A percentile compares a stretch with the other conserved stretches of the same genome.
phyloP scores from a whole-genome alignment of 1,284 basidiomycete genomes.

The Rhizoctonia solani region DNA sequence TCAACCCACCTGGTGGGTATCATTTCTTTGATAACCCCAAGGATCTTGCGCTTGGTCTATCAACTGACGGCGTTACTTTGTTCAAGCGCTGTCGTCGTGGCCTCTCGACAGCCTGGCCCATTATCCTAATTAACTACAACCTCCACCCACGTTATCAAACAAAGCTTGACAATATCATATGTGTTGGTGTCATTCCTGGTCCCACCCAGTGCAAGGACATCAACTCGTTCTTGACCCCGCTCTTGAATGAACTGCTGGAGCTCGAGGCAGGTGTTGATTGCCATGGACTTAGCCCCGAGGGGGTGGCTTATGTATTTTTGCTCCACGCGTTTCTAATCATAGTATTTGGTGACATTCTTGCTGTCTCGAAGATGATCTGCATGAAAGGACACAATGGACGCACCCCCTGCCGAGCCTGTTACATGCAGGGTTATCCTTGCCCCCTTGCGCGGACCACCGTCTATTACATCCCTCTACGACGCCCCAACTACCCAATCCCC shows the following conservation, averaged over 20 bases:
- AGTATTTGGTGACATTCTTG: constrained; percentile 37
- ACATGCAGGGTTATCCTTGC: constrained; percentile 39
- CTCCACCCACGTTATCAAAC: constrained; percentile 34
- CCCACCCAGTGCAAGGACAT: constrained; percentile 37
- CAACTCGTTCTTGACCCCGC: constrained; percentile 36
- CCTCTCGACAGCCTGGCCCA: constrained; percentile 45
- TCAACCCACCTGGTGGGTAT: constrained; percentile 34
- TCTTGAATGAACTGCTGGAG: constrained; percentile 33
- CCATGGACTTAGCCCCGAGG: background rate
- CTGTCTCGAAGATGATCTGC: constrained; percentile 32
- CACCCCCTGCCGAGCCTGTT: constrained; percentile 36
- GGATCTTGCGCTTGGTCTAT: constrained; percentile 46
- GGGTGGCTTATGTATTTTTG: constrained; percentile 11
- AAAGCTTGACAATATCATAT: constrained; percentile 33
- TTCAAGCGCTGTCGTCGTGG: constrained; percentile 45
- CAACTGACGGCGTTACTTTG: constrained; percentile 49
- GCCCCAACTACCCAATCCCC: background rate
- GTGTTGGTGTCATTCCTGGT: constrained; percentile 38
- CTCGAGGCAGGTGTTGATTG: constrained; percentile 32
- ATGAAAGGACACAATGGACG: constrained; percentile 38
- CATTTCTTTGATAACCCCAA: constrained; percentile 43
- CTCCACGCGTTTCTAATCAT: constrained; percentile 35
- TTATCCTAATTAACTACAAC: constrained; percentile 38
- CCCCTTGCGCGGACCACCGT: background rate
- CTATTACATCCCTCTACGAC: constrained; percentile 33